A percentile compares a stretch with the other conserved stretches of the same genome.
Evolutionary conservation across 2,329 filamentous ascomycete genomes (phyloP).

Genomic region (Fusarium brevicatenulatum): DNA sequence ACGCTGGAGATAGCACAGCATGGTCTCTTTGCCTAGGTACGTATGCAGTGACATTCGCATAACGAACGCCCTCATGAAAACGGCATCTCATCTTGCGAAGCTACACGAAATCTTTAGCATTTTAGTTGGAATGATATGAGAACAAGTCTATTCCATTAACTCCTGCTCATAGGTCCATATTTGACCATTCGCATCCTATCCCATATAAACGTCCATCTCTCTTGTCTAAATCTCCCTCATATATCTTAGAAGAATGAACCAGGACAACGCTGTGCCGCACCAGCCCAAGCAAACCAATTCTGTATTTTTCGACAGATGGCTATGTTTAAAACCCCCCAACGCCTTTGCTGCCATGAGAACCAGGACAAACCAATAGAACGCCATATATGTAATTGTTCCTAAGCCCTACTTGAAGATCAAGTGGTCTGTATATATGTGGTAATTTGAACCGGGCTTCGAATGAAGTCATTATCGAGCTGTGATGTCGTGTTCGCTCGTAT

Average conservation of each 20-base stretch:
- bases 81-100: neutral
- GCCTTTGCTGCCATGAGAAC: slow-evolving; percentile 27
- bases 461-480: slow-evolving; percentile 26
- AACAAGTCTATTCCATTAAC: slow-evolving; percentile 32
- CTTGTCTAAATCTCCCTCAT: slow-evolving; percentile 19
- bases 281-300: neutral
- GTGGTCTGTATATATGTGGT: slow-evolving; percentile 19
- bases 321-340: slow-evolving; percentile 26
- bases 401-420: neutral
- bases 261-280: slow-evolving; percentile 20
- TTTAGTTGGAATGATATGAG: neutral
- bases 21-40: neutral
- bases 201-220: neutral
- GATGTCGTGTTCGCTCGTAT: slow-evolving; percentile 35
- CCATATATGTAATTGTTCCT: slow-evolving; percentile 8
- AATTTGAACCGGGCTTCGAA: slow-evolving; percentile 4
- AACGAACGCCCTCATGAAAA: neutral
- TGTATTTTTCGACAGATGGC: slow-evolving; percentile 5
- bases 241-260: slow-evolving; percentile 6
- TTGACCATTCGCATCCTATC: slow-evolving; percentile 13
- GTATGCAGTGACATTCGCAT: neutral
- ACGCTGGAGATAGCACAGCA: neutral
- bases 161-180: slow-evolving; percentile 2
- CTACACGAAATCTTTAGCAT: neutral
- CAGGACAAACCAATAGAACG: slow-evolving; percentile 24